phyloP scores from a whole-genome alignment of 139 green algal species.

The Nannochloris sp. region DNA sequence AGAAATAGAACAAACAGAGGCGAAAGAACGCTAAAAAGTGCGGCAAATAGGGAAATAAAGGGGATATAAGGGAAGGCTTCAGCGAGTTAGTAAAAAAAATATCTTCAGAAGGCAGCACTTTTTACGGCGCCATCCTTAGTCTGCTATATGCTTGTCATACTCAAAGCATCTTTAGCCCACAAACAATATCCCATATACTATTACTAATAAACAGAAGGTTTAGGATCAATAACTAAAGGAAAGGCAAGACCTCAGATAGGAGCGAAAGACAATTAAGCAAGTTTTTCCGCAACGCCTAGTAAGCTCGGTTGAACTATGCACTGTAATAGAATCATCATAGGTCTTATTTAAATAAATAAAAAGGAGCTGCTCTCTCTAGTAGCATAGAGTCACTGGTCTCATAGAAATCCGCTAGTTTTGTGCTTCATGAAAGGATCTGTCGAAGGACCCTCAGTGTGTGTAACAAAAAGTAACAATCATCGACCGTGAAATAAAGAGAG shows the following conservation, averaged over 20 bases:
- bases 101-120: background rate
- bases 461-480: conserved; percentile 28
- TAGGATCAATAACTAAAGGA: too few species aligned
- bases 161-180: conserved; percentile 15
- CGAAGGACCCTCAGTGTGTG: conserved; percentile 21
- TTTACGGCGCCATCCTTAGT: background rate
- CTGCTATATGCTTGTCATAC: conserved; percentile 45
- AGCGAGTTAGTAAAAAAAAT: background rate
- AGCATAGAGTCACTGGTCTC: background rate
- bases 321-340: conserved; percentile 31
- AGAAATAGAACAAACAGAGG: too few species aligned
- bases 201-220: too few species aligned
- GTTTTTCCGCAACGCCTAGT: conserved; percentile 7
- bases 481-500: background rate
- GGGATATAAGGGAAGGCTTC: background rate
- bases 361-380: background rate
- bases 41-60: too few species aligned
- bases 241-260: conserved; percentile 40
- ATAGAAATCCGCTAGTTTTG: conserved; percentile 34
- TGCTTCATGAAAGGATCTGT: background rate
- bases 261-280: conserved; percentile 37
- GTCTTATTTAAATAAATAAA: background rate
- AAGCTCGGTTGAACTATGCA: conserved; percentile 44
- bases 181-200: background rate
- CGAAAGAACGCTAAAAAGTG: too few species aligned